These are phyloP conservation scores for Fusarium praegraminearum DNA, from an alignment of 2,329 filamentous ascomycete species.

Conservation along the genomic window DNA sequence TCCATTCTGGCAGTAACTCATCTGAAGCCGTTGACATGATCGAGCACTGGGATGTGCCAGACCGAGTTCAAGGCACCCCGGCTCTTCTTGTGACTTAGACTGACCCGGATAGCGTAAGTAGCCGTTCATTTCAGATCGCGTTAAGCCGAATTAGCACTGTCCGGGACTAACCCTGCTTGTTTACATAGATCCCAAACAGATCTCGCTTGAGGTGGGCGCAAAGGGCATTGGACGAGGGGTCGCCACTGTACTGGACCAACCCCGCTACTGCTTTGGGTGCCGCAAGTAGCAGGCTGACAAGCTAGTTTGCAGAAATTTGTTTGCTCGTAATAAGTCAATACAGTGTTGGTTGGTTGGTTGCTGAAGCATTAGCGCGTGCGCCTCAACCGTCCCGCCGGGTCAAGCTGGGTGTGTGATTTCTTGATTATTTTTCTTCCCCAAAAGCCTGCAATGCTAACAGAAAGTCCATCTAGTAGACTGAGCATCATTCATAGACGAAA, in stretches of 20 bases:
- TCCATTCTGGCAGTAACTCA: constrained; percentile 21
- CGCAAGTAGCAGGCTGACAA: constrained; percentile 10
- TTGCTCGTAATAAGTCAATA: constrained; percentile 24
- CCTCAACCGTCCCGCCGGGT: constrained; percentile 35
- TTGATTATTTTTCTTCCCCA: constrained; percentile 3
- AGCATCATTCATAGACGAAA: not conserved
- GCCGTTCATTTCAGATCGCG: constrained; percentile 41
- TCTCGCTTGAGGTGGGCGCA: constrained; percentile 33
- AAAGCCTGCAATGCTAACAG: constrained; percentile 22
- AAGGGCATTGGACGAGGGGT: constrained; percentile 17
- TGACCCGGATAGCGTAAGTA: constrained; percentile 33
- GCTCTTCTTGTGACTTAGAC: constrained; percentile 21
- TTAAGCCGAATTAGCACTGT: constrained; percentile 38
- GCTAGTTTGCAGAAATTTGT: constrained; percentile 28
- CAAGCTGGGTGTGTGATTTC: constrained; percentile 9
- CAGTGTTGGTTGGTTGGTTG: constrained; percentile 16
- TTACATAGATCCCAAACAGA: constrained; percentile 42
- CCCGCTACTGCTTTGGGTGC: constrained; percentile 13
- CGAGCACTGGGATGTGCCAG: constrained; percentile 18
- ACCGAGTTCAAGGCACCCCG: constrained; percentile 3
- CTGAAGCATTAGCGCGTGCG: constrained; percentile 18
- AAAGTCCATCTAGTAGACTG: not conserved
- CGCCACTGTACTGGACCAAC: constrained; percentile 38
- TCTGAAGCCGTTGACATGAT: constrained; percentile 7
- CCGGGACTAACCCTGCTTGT: constrained; percentile 42